Evolutionary conservation across 352 stramenopile species (phyloP), one percentile per base, ranked within the genome.

Genomic region (Phytophthora aleatoria): DNA sequence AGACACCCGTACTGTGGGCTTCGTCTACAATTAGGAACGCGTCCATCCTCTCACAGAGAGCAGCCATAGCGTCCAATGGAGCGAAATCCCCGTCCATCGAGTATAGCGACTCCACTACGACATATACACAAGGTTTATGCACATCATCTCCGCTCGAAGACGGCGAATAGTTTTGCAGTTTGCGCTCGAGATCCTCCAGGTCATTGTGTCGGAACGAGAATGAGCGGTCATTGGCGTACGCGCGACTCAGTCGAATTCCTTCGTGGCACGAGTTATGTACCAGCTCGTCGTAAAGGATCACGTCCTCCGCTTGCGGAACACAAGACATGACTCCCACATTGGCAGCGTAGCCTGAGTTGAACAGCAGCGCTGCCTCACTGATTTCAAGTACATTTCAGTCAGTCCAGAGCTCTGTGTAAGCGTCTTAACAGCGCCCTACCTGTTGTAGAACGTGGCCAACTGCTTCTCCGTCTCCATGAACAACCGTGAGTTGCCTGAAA

Each of bases 51-150:
- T 86, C 74, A 64, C 87, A 97, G 15, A 98, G 67, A 39, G 84
- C 73, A 1, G 80, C 73, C 61, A 99, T 91, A 7, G 91, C 78
- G 16, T 70, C 47, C 28, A 99, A 77, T 13, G 96, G 94, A 45
- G 95, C 95, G 24, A 97, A 74, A 73, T 99, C 96, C 11, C 97
- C 97, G 81, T 99, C 97, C 97, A 99, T 99, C 31, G 92, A 98
- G 70, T 99, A 99, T 1, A 99, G 82, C 56, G 92, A 98, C 79
- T 99, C 97, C 20, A 99, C 92, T n/a, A 98, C 90, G 27, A 99
- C 89, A 48, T 99, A 90, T 36, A 98, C 81, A 54, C 83, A 90
- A 24, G 68, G 54, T 6, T 69, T 69, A 30, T 11, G 53, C 10
- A 11, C 69, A 31, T 62, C 54, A 2, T 49, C 45, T 41, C 42